Evolutionary conservation across 768 basidiomycete genomes (phyloP).

Genomic region (Boletus speciosus): DNA sequence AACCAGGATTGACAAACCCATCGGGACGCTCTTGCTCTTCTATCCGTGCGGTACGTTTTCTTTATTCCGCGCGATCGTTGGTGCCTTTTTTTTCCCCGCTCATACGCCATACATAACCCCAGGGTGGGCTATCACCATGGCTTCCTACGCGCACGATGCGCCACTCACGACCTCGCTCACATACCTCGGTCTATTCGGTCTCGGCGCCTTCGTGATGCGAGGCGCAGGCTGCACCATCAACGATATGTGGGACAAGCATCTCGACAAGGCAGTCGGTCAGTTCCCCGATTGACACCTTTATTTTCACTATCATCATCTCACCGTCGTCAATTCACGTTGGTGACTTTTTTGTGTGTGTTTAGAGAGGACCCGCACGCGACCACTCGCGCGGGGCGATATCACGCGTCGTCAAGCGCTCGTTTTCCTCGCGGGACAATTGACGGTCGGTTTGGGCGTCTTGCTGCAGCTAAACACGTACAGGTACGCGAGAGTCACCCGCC

Average conservation of each 20-base stretch:
- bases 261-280: slow-evolving; percentile 88
- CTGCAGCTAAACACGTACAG: slow-evolving; percentile 95
- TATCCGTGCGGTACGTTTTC: slow-evolving; percentile 84
- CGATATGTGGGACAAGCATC: slow-evolving; percentile 94
- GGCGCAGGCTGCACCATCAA: slow-evolving; percentile 99
- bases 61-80: not conserved
- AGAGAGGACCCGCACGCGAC: slow-evolving; percentile 87
- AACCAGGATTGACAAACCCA: slow-evolving; percentile 92
- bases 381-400: slow-evolving; percentile 82
- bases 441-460: slow-evolving; percentile 78
- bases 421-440: slow-evolving; percentile 81
- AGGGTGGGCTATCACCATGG: slow-evolving; percentile 99
- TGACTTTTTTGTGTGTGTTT: not conserved
- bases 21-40: slow-evolving; percentile 86
- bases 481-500: slow-evolving; percentile 35
- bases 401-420: slow-evolving; percentile 67
- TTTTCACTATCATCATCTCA: no score
- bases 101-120: not conserved
- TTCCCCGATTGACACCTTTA: not conserved
- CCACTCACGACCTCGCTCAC: slow-evolving; percentile 67
- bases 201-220: slow-evolving; percentile 92
- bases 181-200: slow-evolving; percentile 80
- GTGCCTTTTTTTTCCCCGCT: not conserved
- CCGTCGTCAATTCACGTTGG: not conserved
- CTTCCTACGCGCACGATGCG: slow-evolving; percentile 71